phyloP scores from a whole-genome alignment of 1,139 yeast genomes.

The Yamadazyma diddensiae region DNA sequence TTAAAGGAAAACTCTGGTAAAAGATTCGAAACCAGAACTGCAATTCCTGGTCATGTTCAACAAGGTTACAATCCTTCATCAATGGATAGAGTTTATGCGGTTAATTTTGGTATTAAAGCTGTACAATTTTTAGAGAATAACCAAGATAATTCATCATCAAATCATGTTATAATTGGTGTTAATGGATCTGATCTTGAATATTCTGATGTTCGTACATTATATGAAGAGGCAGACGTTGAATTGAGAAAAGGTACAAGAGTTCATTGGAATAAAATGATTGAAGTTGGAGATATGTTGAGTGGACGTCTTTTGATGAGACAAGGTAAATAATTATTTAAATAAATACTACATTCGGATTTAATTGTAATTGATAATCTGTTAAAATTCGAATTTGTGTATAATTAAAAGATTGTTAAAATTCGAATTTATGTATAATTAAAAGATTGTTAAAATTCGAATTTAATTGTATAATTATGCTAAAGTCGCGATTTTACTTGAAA shows the following conservation, averaged over 20 bases:
- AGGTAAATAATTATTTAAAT: background rate
- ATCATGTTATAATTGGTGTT: slow-evolving; percentile 66
- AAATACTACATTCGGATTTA: too few species aligned
- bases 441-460: too few species aligned
- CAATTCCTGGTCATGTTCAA: slow-evolving; percentile 95
- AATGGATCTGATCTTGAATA: slow-evolving; percentile 62
- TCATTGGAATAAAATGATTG: slow-evolving; percentile 65
- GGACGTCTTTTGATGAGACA: slow-evolving; percentile 29
- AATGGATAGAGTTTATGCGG: slow-evolving; percentile 71
- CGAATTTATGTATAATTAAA: too few species aligned
- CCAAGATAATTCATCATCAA: slow-evolving; percentile 12
- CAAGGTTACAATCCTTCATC: slow-evolving; percentile 81
- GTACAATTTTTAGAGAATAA: slow-evolving; percentile 63
- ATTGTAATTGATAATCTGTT: background rate
- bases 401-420: too few species aligned
- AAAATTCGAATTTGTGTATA: too few species aligned
- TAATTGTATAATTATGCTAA: too few species aligned
- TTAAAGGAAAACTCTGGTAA: slow-evolving; percentile 74
- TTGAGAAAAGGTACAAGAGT: slow-evolving; percentile 65
- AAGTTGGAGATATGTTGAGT: slow-evolving; percentile 64
- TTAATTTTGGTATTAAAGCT: slow-evolving; percentile 67
- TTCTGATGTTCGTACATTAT: slow-evolving; percentile 52
- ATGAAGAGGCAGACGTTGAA: slow-evolving; percentile 58
- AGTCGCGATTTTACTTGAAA: too few species aligned
- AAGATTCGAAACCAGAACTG: slow-evolving; percentile 87